Evolutionary conservation across 495 filamentous ascomycete genomes (phyloP).

Genomic region (Bombardia bombarda): DNA sequence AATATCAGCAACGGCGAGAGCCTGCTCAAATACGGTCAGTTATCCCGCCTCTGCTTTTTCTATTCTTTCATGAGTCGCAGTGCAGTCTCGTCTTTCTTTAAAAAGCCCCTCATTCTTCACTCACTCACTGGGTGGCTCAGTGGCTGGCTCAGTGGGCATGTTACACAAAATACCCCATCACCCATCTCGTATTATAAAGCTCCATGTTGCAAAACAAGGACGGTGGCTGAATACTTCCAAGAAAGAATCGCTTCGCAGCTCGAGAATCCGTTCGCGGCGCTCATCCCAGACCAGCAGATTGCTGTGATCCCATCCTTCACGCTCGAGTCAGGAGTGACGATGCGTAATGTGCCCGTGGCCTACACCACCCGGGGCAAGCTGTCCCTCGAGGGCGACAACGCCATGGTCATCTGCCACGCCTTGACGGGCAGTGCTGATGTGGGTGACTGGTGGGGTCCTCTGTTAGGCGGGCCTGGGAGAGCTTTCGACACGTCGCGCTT

Average conservation of each 20-base stretch:
- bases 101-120: no score
- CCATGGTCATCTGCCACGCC: constrained; percentile 94
- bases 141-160: no score
- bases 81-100: no score
- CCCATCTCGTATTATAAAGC: no score
- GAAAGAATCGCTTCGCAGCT: constrained; percentile 57
- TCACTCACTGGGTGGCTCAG: no score
- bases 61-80: no score
- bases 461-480: constrained; percentile 79
- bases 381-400: constrained; percentile 73
- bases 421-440: constrained; percentile 95
- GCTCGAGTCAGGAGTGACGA: constrained; percentile 82
- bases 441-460: constrained; percentile 94
- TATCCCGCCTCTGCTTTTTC: background rate
- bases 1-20: constrained; percentile 6
- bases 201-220: no score
- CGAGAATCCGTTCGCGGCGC: constrained; percentile 81
- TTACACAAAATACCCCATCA: no score
- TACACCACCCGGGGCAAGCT: constrained; percentile 82
- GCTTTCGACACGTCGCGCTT: constrained; percentile 90
- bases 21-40: constrained; percentile 35
- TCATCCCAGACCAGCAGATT: constrained; percentile 83
- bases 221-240: constrained; percentile 50
- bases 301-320: constrained; percentile 82
- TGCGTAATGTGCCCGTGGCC: constrained; percentile 84